phyloP scores from a whole-genome alignment of 192 early-diverging fungal genomes.

The Mortierella claussenii region DNA sequence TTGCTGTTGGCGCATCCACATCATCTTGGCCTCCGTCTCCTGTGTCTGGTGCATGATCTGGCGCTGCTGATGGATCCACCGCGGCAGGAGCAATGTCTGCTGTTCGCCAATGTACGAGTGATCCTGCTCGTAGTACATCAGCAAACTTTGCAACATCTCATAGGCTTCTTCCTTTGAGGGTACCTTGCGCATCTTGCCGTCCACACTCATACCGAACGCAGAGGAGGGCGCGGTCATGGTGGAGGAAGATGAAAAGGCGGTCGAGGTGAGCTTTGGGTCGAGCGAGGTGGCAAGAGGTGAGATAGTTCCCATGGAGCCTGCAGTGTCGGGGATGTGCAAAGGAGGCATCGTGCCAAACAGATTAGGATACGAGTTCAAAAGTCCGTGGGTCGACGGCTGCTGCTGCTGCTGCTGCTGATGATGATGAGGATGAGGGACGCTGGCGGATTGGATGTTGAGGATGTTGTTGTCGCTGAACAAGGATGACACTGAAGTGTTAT shows the following conservation, averaged over 20 bases:
- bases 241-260: not conserved
- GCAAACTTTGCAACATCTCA: slow-evolving; percentile 46
- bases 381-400: slow-evolving; percentile 8
- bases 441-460: too few species aligned
- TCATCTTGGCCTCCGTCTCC: slow-evolving; percentile 27
- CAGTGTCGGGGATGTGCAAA: slow-evolving; percentile 9
- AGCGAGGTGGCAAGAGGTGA: slow-evolving; percentile 41
- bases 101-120: slow-evolving; percentile 50
- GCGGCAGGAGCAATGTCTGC: slow-evolving; percentile 45
- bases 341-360: slow-evolving; percentile 31
- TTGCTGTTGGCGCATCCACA: slow-evolving; percentile 37
- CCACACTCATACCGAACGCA: slow-evolving; percentile 46
- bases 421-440: slow-evolving; percentile 5
- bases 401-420: not conserved
- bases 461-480: too few species aligned
- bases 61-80: slow-evolving; percentile 52
- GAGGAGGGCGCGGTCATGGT: not conserved
- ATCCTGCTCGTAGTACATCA: slow-evolving; percentile 52
- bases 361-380: slow-evolving; percentile 27
- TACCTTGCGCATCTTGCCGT: slow-evolving; percentile 51
- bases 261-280: slow-evolving; percentile 15
- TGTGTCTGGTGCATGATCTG: slow-evolving; percentile 41
- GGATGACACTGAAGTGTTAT: too few species aligned
- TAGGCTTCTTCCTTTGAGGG: slow-evolving; percentile 48
- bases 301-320: slow-evolving; percentile 27